Conservation (phyloP, 2,329 filamentous ascomycete genomes). For the Scedosporium boydii region DNA sequence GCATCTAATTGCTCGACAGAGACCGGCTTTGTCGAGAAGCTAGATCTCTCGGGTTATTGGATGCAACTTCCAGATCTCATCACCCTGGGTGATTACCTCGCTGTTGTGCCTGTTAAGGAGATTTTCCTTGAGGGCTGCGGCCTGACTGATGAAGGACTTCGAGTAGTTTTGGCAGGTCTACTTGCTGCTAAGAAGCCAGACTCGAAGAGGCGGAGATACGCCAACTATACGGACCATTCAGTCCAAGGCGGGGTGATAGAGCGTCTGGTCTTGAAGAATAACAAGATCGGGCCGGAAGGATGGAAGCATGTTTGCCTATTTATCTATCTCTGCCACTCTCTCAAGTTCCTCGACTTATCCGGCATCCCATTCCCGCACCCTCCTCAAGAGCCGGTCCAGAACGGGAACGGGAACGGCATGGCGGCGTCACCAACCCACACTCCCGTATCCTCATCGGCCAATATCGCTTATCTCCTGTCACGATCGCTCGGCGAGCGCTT, state of each 20-base stretch:
- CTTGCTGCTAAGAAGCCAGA: slow-evolving; percentile 60
- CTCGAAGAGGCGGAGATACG: slow-evolving; percentile 10
- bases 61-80: slow-evolving; percentile 75
- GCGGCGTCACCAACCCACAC: slow-evolving; percentile 12
- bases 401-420: not conserved
- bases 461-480: slow-evolving; percentile 53
- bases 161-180: slow-evolving; percentile 78
- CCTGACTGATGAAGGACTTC: slow-evolving; percentile 74
- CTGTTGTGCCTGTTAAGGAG: slow-evolving; percentile 83
- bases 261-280: slow-evolving; percentile 81
- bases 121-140: slow-evolving; percentile 81
- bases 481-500: slow-evolving; percentile 69
- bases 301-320: slow-evolving; percentile 91
- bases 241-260: slow-evolving; percentile 64
- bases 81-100: slow-evolving; percentile 87
- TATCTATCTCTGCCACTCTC: slow-evolving; percentile 76
- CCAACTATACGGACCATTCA: slow-evolving; percentile 13
- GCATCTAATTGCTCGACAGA: slow-evolving; percentile 55
- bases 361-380: slow-evolving; percentile 63
- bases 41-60: slow-evolving; percentile 78
- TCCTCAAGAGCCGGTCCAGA: not conserved
- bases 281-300: slow-evolving; percentile 76
- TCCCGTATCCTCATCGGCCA: slow-evolving; percentile 14
- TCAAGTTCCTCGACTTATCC: slow-evolving; percentile 80
- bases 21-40: slow-evolving; percentile 67